phyloP scores from a whole-genome alignment of 768 basidiomycete genomes.

The Leucosporidium scottii region DNA sequence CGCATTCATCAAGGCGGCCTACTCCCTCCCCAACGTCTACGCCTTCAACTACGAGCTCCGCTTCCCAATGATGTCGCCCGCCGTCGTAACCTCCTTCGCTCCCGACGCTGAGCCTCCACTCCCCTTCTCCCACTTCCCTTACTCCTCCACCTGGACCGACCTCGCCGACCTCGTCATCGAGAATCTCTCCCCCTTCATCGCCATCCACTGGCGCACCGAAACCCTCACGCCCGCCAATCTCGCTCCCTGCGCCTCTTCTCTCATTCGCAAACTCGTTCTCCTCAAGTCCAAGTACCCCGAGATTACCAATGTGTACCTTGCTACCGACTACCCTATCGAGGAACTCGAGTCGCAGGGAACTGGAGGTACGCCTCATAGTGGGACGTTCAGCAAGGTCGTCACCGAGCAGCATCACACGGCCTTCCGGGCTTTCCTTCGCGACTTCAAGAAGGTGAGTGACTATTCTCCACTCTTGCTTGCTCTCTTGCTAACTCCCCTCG shows the following conservation, averaged over 20 bases:
- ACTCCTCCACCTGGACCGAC: slow-evolving; percentile 47
- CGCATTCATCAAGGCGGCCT: neutral
- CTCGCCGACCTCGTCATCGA: slow-evolving; percentile 46
- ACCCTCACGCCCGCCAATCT: slow-evolving; percentile 47
- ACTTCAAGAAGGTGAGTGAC: slow-evolving; percentile 43
- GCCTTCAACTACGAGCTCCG: slow-evolving; percentile 54
- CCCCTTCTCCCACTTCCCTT: slow-evolving; percentile 42
- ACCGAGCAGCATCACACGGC: slow-evolving; percentile 49
- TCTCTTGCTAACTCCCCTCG: neutral
- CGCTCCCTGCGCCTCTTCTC: slow-evolving; percentile 49
- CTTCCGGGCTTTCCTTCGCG: slow-evolving; percentile 46
- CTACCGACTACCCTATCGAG: slow-evolving; percentile 52
- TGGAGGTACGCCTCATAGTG: slow-evolving; percentile 42
- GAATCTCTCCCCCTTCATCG: slow-evolving; percentile 46
- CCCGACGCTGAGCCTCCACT: slow-evolving; percentile 7
- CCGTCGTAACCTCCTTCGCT: slow-evolving; percentile 8
- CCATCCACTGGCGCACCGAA: slow-evolving; percentile 58
- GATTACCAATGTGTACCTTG: slow-evolving; percentile 52
- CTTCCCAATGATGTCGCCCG: slow-evolving; percentile 46
- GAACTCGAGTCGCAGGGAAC: slow-evolving; percentile 29
- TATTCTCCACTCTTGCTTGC: neutral
- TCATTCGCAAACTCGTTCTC: slow-evolving; percentile 47
- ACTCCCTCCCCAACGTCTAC: slow-evolving; percentile 46
- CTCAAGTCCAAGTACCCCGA: slow-evolving; percentile 36
- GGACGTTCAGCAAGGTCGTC: slow-evolving; percentile 48